These are phyloP conservation scores for Euphorbia pulcherrima DNA, from an alignment of 345 rosid genomes.

Conservation along the genomic window DNA sequence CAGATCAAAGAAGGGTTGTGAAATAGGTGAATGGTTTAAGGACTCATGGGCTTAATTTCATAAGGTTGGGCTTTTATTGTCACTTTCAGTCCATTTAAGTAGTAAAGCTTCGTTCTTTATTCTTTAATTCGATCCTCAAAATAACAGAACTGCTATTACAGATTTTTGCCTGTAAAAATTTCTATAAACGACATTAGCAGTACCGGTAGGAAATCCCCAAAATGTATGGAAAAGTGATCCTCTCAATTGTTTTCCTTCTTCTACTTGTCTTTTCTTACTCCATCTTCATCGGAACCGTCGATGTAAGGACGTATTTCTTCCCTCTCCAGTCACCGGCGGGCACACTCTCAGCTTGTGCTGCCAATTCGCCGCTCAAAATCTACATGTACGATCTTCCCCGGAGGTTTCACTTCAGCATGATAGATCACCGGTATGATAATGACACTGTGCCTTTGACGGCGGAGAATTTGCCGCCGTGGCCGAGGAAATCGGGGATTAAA, in stretches of 20 bases:
- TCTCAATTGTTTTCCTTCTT: conserved; percentile 32
- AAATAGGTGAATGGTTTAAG: conserved; percentile 14
- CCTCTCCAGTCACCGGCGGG: conserved; percentile 23
- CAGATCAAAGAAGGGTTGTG: conserved; percentile 11
- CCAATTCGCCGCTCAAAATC: conserved; percentile 48
- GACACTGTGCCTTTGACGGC: conserved; percentile 52
- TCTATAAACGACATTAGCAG: too few species aligned
- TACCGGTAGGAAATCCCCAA: background rate
- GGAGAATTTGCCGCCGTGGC: conserved; percentile 68
- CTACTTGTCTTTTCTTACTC: conserved; percentile 48
- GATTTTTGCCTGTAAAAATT: background rate
- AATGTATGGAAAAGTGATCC: conserved; percentile 46
- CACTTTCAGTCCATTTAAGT: background rate
- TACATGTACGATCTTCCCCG: conserved; percentile 94
- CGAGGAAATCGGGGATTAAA: conserved; percentile 50
- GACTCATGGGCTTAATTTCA: conserved; percentile 7
- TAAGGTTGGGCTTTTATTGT: background rate
- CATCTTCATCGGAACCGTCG: conserved; percentile 49
- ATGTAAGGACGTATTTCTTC: conserved; percentile 58
- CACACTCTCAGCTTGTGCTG: conserved; percentile 21
- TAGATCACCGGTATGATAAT: conserved; percentile 33
- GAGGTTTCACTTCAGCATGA: conserved; percentile 74
- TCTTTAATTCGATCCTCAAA: background rate
- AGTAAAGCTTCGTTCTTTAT: background rate
- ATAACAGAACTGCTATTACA: background rate